Evolutionary conservation across 2,329 filamentous ascomycete genomes (phyloP).

Genomic region (Epichloe sp.): DNA sequence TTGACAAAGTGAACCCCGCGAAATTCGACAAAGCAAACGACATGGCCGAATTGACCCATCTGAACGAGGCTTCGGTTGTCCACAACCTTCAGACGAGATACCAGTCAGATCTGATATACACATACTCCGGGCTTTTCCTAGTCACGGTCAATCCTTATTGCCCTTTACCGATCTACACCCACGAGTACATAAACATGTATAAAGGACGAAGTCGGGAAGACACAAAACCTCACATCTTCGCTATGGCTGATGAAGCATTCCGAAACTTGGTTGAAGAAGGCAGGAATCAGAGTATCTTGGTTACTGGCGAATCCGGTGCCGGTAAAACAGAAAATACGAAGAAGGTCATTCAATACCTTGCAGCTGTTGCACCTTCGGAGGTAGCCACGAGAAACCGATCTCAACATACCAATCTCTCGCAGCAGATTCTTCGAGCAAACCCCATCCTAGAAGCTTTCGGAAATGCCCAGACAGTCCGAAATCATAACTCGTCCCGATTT

Average conservation of each 20-base stretch:
- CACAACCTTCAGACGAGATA: constrained; percentile 95
- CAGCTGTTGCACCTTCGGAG: constrained; percentile 81
- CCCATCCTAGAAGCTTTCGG: constrained; percentile 96
- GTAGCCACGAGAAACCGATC: constrained; percentile 48
- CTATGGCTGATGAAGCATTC: constrained; percentile 94
- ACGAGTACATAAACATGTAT: constrained; percentile 98
- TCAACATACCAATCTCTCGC: constrained; percentile 72
- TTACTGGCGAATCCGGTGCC: constrained; percentile 94
- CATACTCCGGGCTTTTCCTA: constrained; percentile 91
- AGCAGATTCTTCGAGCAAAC: constrained; percentile 91
- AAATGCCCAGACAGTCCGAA: constrained; percentile 93
- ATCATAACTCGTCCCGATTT: constrained; percentile 97
- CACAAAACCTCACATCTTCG: constrained; percentile 93
- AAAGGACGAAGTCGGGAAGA: constrained; percentile 83
- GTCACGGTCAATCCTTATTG: constrained; percentile 97
- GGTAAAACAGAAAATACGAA: constrained; percentile 99
- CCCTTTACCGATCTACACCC: constrained; percentile 83
- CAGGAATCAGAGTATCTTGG: constrained; percentile 91
- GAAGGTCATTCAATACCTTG: constrained; percentile 97
- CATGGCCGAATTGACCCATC: constrained; percentile 95
- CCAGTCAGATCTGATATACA: constrained; percentile 92
- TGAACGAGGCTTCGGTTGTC: constrained; percentile 95
- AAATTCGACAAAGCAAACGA: constrained; percentile 99
- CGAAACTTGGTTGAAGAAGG: constrained; percentile 91
- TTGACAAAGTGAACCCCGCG: constrained; percentile 97